Conservation (phyloP, 2,329 filamentous ascomycete genomes). For the Hortaea werneckii region DNA sequence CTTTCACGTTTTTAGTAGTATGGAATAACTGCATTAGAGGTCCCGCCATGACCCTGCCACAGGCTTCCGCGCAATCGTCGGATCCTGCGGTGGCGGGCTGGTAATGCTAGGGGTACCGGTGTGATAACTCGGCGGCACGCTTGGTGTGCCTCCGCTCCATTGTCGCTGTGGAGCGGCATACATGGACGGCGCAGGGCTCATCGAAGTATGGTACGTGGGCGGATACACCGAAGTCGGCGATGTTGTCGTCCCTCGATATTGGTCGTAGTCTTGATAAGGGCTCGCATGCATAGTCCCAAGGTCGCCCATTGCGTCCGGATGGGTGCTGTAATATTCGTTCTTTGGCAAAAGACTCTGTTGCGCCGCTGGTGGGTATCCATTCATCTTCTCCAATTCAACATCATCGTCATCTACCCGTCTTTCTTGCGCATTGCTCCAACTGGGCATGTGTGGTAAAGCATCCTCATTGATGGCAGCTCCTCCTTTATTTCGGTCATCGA, state of each 20-base stretch:
- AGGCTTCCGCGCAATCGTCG: slow-evolving; percentile 18
- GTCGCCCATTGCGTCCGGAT: slow-evolving; percentile 8
- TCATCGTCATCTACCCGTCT: slow-evolving; percentile 55
- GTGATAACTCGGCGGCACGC: slow-evolving; percentile 12
- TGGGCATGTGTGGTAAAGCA: slow-evolving; percentile 79
- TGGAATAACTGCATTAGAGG: not conserved
- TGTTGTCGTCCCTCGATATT: slow-evolving; percentile 6
- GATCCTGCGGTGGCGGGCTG: slow-evolving; percentile 10
- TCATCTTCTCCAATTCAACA: slow-evolving; percentile 67
- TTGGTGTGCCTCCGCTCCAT: slow-evolving; percentile 8
- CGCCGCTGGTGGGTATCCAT: slow-evolving; percentile 22
- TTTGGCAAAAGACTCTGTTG: slow-evolving; percentile 7
- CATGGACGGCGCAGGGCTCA: slow-evolving; percentile 2
- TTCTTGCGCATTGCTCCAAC: slow-evolving; percentile 63
- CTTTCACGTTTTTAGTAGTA: too few species aligned
- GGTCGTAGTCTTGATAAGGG: slow-evolving; percentile 19
- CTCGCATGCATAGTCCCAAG: slow-evolving; percentile 15
- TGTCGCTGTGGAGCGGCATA: slow-evolving; percentile 9
- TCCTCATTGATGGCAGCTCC: slow-evolving; percentile 52
- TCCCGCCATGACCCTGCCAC: slow-evolving; percentile 26
- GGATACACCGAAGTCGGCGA: not conserved
- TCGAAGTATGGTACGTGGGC: slow-evolving; percentile 5
- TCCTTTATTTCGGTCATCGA: slow-evolving; percentile 50
- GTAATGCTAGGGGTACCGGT: slow-evolving; percentile 7
- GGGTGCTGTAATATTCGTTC: slow-evolving; percentile 4